Evolutionary conservation across 164 flowering plant genomes (phyloP), one percentile per base, ranked within the genome.

Genomic region (Liriodendron chinense): DNA sequence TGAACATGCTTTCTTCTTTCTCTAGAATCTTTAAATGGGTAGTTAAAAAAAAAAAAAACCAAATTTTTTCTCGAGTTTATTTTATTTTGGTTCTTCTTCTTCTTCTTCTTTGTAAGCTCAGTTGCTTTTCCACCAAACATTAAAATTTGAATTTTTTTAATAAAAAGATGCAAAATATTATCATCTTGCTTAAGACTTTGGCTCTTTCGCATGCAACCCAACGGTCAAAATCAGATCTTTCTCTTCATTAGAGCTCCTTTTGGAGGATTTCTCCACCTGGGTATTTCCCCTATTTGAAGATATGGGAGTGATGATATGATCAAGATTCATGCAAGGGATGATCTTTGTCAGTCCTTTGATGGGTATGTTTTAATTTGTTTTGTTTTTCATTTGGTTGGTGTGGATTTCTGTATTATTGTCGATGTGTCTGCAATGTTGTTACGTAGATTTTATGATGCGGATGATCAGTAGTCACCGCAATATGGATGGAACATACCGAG

Each of bases 41-140:
- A 64, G 25, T 25, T 63, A 21, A 23, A 63, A n/a, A n/a, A n/a
- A n/a, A 23, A 34, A 34, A 26, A 4, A 64, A 10, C 67, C 67
- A 64, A 22, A 22, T 7, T 34, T 34, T 64, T 64, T 24, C 3
- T 9, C 5, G 1, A 14, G 10, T 23, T 64, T 9, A n/a, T 64
- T 14, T 64, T 4, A 12, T 22, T 22, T 64, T 24, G 34, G 34
- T 64, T 24, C 25, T 64, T 21, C 67, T 24, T n/a, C n/a, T n/a
- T 3, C 3, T 26, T 67, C 43, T 26, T 26, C 47, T 26, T 28
- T 34, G 3, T 67, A 18, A 16, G 22, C 43, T 67, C 20, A 28
- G 26, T 72, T 81, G 74, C 71, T 76, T 77, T 70, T 77, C 78
- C 68, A 80, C 81, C 70, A 9, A 76, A 76, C 79, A 57, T 71